These are phyloP conservation scores for Yarrowia sp. DNA, from an alignment of 805 yeast genomes.

Conservation along the genomic window DNA sequence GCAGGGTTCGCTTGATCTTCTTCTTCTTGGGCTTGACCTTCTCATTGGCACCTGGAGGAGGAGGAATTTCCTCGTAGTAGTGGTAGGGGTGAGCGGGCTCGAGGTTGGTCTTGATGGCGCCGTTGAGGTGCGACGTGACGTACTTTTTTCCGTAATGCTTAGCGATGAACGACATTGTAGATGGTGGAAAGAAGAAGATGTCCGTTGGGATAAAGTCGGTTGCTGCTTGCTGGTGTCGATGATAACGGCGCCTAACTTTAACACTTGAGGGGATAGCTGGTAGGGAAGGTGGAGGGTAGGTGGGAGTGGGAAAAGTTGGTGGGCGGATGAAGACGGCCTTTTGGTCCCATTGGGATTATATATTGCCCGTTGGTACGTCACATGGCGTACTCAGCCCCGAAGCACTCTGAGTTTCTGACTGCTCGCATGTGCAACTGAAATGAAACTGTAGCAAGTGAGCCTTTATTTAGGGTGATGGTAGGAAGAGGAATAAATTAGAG, in stretches of 20 bases:
- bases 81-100: slow-evolving; percentile 39
- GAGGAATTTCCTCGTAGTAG: slow-evolving; percentile 36
- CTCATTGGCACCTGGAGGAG: slow-evolving; percentile 25
- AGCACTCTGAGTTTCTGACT: slow-evolving; percentile 1
- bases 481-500: too few relatives aligned
- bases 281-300: neutral
- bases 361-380: neutral
- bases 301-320: too few relatives aligned
- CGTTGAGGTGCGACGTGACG: slow-evolving; percentile 34
- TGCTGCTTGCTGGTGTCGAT: slow-evolving; percentile 9
- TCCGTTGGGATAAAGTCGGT: neutral
- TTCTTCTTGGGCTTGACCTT: slow-evolving; percentile 37
- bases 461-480: neutral
- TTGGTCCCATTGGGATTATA: neutral
- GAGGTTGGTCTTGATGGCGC: slow-evolving; percentile 37
- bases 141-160: slow-evolving; percentile 37
- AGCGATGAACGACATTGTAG: slow-evolving; percentile 35
- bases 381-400: neutral
- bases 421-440: slow-evolving; percentile 15
- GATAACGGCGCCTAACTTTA: slow-evolving; percentile 11
- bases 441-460: slow-evolving; percentile 14
- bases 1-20: slow-evolving; percentile 59
- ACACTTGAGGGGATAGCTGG: neutral
- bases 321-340: too few relatives aligned
- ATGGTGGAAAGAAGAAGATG: neutral